A percentile compares a stretch with the other conserved stretches of the same genome.
Conservation (phyloP, 768 basidiomycete species). For the Arthromyces matolae region DNA sequence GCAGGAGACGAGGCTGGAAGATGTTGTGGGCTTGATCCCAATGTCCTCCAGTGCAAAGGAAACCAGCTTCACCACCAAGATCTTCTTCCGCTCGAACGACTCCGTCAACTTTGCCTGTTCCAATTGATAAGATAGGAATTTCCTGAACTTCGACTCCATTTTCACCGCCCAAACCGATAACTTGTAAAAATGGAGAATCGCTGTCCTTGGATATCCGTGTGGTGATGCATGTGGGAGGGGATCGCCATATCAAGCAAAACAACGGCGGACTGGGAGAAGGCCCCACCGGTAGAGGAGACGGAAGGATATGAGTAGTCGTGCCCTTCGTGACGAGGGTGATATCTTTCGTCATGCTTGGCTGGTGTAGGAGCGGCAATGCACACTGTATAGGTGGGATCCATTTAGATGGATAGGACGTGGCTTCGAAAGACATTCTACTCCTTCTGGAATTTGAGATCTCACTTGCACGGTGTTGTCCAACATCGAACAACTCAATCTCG, state of each 20-base stretch:
- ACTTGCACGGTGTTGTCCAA: slow-evolving; percentile 23
- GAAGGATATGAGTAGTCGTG: slow-evolving; percentile 61
- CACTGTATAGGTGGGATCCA: slow-evolving; percentile 52
- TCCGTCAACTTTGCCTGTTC: slow-evolving; percentile 50
- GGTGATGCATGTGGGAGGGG: slow-evolving; percentile 49
- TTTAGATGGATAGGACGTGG: slow-evolving; percentile 27
- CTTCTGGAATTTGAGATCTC: slow-evolving; percentile 24
- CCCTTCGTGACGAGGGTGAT: slow-evolving; percentile 70
- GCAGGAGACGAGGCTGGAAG: slow-evolving; percentile 27
- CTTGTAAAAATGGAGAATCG: slow-evolving; percentile 52
- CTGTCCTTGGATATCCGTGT: slow-evolving; percentile 38
- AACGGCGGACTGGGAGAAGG: slow-evolving; percentile 47
- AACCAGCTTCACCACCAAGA: slow-evolving; percentile 61
- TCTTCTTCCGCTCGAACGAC: slow-evolving; percentile 55
- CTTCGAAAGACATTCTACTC: slow-evolving; percentile 35
- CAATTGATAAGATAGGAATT: slow-evolving; percentile 49
- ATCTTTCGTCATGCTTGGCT: slow-evolving; percentile 29
- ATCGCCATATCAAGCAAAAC: slow-evolving; percentile 54
- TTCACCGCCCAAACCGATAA: slow-evolving; percentile 60
- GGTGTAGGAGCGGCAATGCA: slow-evolving; percentile 40
- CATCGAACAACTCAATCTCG: slow-evolving; percentile 64
- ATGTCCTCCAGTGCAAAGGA: slow-evolving; percentile 49
- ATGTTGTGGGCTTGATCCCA: slow-evolving; percentile 44
- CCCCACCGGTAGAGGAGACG: slow-evolving; percentile 61
- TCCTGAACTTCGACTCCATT: slow-evolving; percentile 77